A percentile compares a stretch with the other conserved stretches of the same genome.
Conservation (phyloP, 164 flowering plant species). For the Stephania cephalantha region DNA sequence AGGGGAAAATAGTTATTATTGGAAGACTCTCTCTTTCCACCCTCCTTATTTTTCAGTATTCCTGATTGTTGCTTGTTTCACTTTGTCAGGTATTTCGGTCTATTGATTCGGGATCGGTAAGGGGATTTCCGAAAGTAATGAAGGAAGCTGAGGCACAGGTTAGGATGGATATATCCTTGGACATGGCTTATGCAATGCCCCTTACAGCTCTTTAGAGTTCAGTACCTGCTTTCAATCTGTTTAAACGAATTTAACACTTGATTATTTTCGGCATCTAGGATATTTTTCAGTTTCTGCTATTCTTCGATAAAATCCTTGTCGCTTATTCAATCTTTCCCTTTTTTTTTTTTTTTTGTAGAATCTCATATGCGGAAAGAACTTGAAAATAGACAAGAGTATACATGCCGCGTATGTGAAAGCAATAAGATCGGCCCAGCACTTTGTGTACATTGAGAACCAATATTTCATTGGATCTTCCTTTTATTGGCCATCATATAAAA, state of each 20-base stretch:
- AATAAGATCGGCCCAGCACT: conserved; percentile 79
- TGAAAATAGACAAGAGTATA: conserved; percentile 71
- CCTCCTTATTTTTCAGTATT: background rate
- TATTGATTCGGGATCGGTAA: conserved; percentile 79
- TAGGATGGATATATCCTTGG: conserved; percentile 8
- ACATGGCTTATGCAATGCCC: conserved; percentile 8
- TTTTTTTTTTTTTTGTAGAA: conserved; percentile 36
- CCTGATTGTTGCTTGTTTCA: conserved; percentile 2
- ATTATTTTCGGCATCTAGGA: background rate
- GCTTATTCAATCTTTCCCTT: background rate
- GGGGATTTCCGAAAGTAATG: conserved; percentile 60
- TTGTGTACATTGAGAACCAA: conserved; percentile 87
- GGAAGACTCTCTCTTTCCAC: background rate
- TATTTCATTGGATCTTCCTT: conserved; percentile 85
- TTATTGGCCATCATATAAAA: conserved; percentile 57
- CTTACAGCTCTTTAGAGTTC: conserved; percentile 1
- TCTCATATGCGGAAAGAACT: conserved; percentile 58
- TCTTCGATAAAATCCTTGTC: background rate
- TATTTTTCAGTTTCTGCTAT: background rate
- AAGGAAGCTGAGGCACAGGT: conserved; percentile 55
- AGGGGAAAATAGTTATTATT: conserved; percentile 7
- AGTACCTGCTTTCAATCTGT: conserved; percentile 1
- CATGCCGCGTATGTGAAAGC: conserved; percentile 78
- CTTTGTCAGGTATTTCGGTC: conserved; percentile 61
- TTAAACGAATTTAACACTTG: background rate